Evolutionary conservation across 768 basidiomycete genomes (phyloP), one percentile per base, ranked within the genome.

Genomic region (Lanmaoa rubissima): DNA sequence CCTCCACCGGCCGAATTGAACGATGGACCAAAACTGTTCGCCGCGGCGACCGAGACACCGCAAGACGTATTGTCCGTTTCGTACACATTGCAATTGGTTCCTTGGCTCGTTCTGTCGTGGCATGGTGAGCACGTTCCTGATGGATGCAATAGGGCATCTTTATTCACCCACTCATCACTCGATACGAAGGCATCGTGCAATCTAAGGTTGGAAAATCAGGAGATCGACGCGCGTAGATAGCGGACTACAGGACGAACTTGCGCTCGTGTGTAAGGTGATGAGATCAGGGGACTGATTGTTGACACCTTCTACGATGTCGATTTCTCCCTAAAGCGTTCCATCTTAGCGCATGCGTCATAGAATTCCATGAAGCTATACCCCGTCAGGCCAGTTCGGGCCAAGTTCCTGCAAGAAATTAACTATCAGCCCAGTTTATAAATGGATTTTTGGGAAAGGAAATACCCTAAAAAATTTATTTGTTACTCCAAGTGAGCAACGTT

Each of bases 1-100:
- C 75, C 75, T 16, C 76, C 76, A 17, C 73, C 71, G 11, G 47
- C 65, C 0, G 19, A 35, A 54, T 76, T 76, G 61, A 76, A 77
- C 6, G 56, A 48, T 2, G 72, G 65, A 3, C 76, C 75, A 50
- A 53, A 77, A 46, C 72, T 74, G 26, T 63, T 60, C 1, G 60
- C 51, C 17, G 65, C 58, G n/a, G 43, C 53, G 54, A 64, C 53
- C 4, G 51, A 32, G 11, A 76, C 74, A 11, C 71, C 70, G 35
- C 76, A 76, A 24, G 69, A 66, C 6, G 55, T 19, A 48, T 75
- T 74, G 35, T 56, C 57, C 14, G 67, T 71, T 31, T 60, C 63
- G 17, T 66, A 53, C 5, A 62, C 67, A 34, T 73, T 38, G 57
- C 76, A 77, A 46, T 75, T 67, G 9, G 54, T 65, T 16, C 67